Base-by-base conservation (phyloP, 2,329 filamentous ascomycete species). In the Cyphellophora attinorum region DNA sequence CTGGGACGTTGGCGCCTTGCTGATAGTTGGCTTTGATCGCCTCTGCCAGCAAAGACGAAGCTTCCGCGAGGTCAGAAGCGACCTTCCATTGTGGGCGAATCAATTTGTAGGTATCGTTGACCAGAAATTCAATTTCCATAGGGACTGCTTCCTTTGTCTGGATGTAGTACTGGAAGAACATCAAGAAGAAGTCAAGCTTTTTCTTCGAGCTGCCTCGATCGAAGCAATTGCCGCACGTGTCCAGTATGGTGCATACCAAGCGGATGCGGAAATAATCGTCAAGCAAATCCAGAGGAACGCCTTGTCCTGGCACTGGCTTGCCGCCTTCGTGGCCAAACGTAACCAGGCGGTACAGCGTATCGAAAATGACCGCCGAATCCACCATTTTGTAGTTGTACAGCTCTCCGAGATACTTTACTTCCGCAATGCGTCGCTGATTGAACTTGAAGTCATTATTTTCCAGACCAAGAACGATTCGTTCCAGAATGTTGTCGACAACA, bases 401-500 rank as follows among this genome's bases (percentile, higher is more conserved):
- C 59, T 98, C 91, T 14, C 85, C 88, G 4, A 98, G 69, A 55
- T 95, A 98, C 56, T 95, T 96, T 52, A 94, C 85, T 58, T 96
- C 89, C 3, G 93, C 85, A 42, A 98, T 80, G 14, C 91, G 81
- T 40, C 88, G 81, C 60, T 98, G 91, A 54, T 93, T 95, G 62
- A 86, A 93, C 51, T 93, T 88, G 70, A 95, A 98, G 55, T 98
- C 91, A 50, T 96, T 96, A 48, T 88, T 76, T 59, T 98, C 91
- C 2, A 98, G 68, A 1, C 91, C 91, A 45, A 93, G 73, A 1
- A 74, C 81, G 45, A 98, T 81, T 5, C 84, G 81, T 58, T 98
- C 93, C 11, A 96, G 68, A 5, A 96, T 65, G 44, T 89, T 86
- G 55, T 98, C 91, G 43, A 98, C 85, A 31, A 95, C 79, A n/a